These are phyloP conservation scores for Ophiocordyceps camponoti-leonardi DNA, from an alignment of 2,329 filamentous ascomycete genomes.

Conservation along the genomic window DNA sequence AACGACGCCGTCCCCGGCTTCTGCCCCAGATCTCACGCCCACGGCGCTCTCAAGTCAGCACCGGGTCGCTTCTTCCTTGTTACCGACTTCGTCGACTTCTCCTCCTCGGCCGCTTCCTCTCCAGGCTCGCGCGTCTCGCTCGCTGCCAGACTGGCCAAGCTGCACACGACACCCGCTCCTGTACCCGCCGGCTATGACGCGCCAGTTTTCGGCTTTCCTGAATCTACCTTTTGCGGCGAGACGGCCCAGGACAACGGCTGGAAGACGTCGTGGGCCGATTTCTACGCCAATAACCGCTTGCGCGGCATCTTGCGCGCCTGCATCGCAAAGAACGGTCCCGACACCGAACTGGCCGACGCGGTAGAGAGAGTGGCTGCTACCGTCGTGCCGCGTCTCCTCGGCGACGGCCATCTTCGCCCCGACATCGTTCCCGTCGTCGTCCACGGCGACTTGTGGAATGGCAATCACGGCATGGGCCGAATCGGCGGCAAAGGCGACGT, in stretches of 20 bases:
- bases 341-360: conserved; percentile 41
- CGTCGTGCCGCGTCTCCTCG: conserved; percentile 64
- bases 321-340: conserved; percentile 43
- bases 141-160: conserved; percentile 57
- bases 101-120: conserved; percentile 20
- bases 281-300: conserved; percentile 65
- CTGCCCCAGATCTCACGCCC: conserved; percentile 58
- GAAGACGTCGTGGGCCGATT: conserved; percentile 61
- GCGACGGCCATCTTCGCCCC: conserved; percentile 41
- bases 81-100: conserved; percentile 66
- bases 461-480: conserved; percentile 54
- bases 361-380: conserved; percentile 45
- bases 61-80: conserved; percentile 40
- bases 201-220: conserved; percentile 68
- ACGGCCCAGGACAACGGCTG: conserved; percentile 68
- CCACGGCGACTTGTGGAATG: conserved; percentile 89
- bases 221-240: conserved; percentile 67
- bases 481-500: conserved; percentile 36
- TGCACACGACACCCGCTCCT: conserved; percentile 64
- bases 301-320: conserved; percentile 43
- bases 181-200: conserved; percentile 36
- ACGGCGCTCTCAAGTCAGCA: conserved; percentile 39
- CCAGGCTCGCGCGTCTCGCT: conserved; percentile 37
- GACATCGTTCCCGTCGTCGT: conserved; percentile 61
- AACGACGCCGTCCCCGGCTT: conserved; percentile 53